Base-by-base conservation (phyloP, 108 stramenopile species). In the Stephanodiscus minutulus region DNA sequence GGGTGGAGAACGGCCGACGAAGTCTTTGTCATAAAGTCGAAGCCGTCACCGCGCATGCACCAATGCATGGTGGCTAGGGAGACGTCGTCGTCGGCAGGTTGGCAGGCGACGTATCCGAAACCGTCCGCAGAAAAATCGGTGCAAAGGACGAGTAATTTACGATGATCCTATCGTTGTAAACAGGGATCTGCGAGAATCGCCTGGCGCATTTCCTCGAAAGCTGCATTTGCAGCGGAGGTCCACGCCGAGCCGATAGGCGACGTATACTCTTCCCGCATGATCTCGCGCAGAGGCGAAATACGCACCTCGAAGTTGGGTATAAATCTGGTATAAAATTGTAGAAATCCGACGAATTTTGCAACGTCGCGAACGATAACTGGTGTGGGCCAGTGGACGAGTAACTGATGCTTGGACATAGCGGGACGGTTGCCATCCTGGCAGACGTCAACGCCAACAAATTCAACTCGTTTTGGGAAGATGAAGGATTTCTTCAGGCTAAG, bases 401-500 rank as follows among this genome's bases (percentile, higher is more conserved):
- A 28, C 2, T 72, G n/a, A n/a, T n/a, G n/a, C n/a, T n/a, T n/a
- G n/a, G n/a, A n/a, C n/a, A n/a, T n/a, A n/a, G 50, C 50, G 1
- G 50, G 71, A 8, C 53, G 49, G 41, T 63, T 73, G 8, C 72
- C 64, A 48, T 73, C 72, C 0, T 0, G 24, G 20, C 50, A 35
- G 13, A 73, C 44, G 29, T 73, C 72, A 46, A 48, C 21, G 1
- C 72, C 72, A 9, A 73, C 72, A 48, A 73, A 70, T 20, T 60
- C 60, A 43, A 57, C n/a, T 0, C 6, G 70, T 28, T 64, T 46
- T n/a, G 70, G 59, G 41, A 70, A 43, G 27, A 61, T 28, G 24
- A 7, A 28, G 7, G 33, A 50, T 21, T 61, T 70, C 27, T 50
- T 50, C 0, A 70, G 28, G 11, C 21, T 61, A 1, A 70, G 33